Percentiles rank a stretch among this genome's conserved stretches.
Conservation (phyloP, 768 basidiomycete genomes). For the Russula lepida region DNA sequence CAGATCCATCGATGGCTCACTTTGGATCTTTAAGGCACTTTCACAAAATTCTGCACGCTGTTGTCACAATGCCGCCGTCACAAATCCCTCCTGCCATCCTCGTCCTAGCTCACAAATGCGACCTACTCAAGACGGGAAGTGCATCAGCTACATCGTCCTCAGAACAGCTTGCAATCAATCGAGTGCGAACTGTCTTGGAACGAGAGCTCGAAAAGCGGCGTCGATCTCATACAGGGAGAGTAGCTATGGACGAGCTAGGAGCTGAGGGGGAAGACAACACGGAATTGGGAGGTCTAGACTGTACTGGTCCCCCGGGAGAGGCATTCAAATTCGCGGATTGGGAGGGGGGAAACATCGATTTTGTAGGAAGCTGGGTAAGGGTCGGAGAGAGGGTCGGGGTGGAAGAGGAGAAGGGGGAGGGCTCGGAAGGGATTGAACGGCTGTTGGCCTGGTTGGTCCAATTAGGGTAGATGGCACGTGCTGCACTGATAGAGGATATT, state of each 20-base stretch:
- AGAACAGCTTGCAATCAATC: conserved; percentile 50
- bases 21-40: conserved; percentile 48
- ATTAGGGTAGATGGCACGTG: conserved; percentile 5
- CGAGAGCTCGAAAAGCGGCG: conserved; percentile 78
- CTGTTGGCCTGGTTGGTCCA: conserved; percentile 6
- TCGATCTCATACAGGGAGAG: conserved; percentile 50
- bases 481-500: neutral
- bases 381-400: conserved; percentile 26
- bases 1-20: neutral
- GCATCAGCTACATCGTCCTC: conserved; percentile 30
- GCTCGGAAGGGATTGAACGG: conserved; percentile 1
- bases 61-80: conserved; percentile 68
- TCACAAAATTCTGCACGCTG: conserved; percentile 58
- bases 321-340: conserved; percentile 69
- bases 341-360: conserved; percentile 76
- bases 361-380: conserved; percentile 50
- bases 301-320: conserved; percentile 42
- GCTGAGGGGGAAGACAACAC: conserved; percentile 45
- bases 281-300: conserved; percentile 71
- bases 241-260: conserved; percentile 67
- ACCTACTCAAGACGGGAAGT: conserved; percentile 49
- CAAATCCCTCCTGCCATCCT: conserved; percentile 49
- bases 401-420: conserved; percentile 30
- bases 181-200: conserved; percentile 72
- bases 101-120: conserved; percentile 70